Base-by-base conservation (phyloP, 2,329 filamentous ascomycete genomes). In the Colletotrichum sp. region DNA sequence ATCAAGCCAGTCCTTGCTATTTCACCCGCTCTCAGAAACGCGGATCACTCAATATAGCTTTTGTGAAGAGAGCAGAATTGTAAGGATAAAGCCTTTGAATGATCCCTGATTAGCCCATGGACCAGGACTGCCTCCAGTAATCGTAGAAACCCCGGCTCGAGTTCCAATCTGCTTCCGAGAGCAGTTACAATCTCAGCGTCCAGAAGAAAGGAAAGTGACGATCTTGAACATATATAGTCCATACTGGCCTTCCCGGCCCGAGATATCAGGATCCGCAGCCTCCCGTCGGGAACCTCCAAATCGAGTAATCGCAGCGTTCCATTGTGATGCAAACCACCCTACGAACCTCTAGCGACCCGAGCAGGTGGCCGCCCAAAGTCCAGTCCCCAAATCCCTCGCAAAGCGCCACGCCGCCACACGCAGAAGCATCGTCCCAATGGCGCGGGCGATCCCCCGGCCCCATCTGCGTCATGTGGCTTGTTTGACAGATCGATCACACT, bases 111-210 rank as follows among this genome's bases (percentile, higher is more conserved):
- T 49, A 3, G 1, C 3, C 3, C 44, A 9, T 21, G 1, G 44
- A 49, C n/a, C 3, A 49, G 18, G 1, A 4, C 44, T 21, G 3
- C 4, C 10, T 49, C 2, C n/a, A n/a, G 10, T 21, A 7, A 49
- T 5, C n/a, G 1, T 49, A 0, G 10, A 21, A 1, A 2, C 2
- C 44, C n/a, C 3, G n/a, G 44, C n/a, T 6, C 10, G 44, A 1
- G 0, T 7, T 52, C 0, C n/a, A 52, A 21, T 13, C 1, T 52
- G 10, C 10, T 52, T 52, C 44, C n/a, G 44, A 21, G 44, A 52
- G 4, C n/a, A 21, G 1, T 21, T 3, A 49, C 3, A 49, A n/a
- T 0, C 18, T 21, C 10, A 16, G 34, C 7, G 0, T 7, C 0
- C 6, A 16, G 34, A 3, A 36, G 10, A 49, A 49, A 49, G 10